phyloP scores from a whole-genome alignment of 139 green algal species.

The Picochlorum sp. region DNA sequence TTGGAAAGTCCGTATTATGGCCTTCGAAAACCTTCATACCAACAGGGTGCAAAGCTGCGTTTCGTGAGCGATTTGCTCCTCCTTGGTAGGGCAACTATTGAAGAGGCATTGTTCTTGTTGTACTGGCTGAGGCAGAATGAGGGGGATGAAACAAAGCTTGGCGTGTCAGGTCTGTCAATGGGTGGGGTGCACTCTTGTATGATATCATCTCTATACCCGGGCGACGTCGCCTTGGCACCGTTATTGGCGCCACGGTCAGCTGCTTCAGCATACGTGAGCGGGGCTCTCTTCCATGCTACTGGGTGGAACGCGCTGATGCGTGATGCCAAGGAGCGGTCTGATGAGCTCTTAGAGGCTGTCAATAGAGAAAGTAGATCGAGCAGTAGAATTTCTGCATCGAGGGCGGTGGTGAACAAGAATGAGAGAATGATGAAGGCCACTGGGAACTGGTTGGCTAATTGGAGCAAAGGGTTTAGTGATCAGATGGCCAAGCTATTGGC shows the following conservation, averaged over 20 bases:
- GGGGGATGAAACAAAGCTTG: conserved; percentile 33
- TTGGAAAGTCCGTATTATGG: conserved; percentile 81
- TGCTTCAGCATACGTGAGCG: conserved; percentile 62
- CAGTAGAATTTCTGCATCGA: not conserved
- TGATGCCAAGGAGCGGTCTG: conserved; percentile 13
- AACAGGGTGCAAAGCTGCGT: conserved; percentile 63
- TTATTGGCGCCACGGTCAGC: conserved; percentile 70
- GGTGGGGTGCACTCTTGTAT: conserved; percentile 82
- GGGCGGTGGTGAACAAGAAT: not conserved
- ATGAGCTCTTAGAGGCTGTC: conserved; percentile 10
- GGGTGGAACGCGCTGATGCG: conserved; percentile 29
- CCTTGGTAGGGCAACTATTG: conserved; percentile 75
- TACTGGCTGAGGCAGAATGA: conserved; percentile 39
- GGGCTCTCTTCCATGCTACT: conserved; percentile 56
- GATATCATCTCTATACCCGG: conserved; percentile 59
- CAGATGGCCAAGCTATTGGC: conserved; percentile 7
- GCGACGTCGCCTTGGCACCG: conserved; percentile 45
- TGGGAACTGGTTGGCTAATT: conserved; percentile 3
- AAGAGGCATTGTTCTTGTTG: conserved; percentile 65
- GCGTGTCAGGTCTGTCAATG: conserved; percentile 75
- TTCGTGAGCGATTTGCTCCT: conserved; percentile 74
- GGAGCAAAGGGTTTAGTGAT: not conserved
- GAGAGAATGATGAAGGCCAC: not conserved
- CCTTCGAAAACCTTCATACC: conserved; percentile 43
- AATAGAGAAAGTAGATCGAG: conserved; percentile 10